These are phyloP conservation scores for Hagleromyces aurorensis DNA, from an alignment of 805 yeast genomes.

Conservation along the genomic window DNA sequence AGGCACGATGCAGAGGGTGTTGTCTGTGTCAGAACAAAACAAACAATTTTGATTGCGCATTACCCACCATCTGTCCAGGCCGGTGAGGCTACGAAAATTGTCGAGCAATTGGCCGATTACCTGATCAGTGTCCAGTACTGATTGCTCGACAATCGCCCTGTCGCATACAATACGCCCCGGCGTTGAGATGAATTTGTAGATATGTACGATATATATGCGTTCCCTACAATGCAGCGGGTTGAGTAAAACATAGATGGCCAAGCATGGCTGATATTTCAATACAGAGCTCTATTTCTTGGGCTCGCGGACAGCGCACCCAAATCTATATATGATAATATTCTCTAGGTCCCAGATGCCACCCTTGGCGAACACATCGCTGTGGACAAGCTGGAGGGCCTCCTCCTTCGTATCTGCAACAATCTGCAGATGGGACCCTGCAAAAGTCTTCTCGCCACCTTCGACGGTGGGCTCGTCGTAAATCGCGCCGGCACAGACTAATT, in stretches of 20 bases:
- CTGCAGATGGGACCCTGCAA: conserved; percentile 64
- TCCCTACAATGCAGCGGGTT: conserved; percentile 1
- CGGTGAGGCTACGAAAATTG: conserved; percentile 91
- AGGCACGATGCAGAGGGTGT: conserved; percentile 85
- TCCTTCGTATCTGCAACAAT: conserved; percentile 57
- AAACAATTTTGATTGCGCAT: conserved; percentile 88
- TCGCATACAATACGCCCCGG: too few species aligned
- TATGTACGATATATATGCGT: too few species aligned
- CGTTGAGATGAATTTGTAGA: too few species aligned
- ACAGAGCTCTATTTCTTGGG: conserved; percentile 23
- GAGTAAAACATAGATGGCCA: conserved; percentile 2
- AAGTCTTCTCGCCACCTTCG: conserved; percentile 37
- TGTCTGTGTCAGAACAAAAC: conserved; percentile 86
- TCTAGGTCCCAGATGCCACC: conserved; percentile 73
- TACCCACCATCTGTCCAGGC: conserved; percentile 87
- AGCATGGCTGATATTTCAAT: conserved; percentile 4
- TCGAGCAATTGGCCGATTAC: conserved; percentile 93
- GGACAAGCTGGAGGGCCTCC: conserved; percentile 56
- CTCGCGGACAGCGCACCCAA: conserved; percentile 39
- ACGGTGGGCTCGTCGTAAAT: conserved; percentile 38
- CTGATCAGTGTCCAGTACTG: conserved; percentile 81
- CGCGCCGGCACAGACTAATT: conserved; percentile 45
- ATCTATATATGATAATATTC: conserved; percentile 50
- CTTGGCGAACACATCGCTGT: conserved; percentile 52
- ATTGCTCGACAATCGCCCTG: too few species aligned